These are phyloP conservation scores for Euphorbia schlechtendalii DNA, from an alignment of 441 rosid species.

Conservation along the genomic window DNA sequence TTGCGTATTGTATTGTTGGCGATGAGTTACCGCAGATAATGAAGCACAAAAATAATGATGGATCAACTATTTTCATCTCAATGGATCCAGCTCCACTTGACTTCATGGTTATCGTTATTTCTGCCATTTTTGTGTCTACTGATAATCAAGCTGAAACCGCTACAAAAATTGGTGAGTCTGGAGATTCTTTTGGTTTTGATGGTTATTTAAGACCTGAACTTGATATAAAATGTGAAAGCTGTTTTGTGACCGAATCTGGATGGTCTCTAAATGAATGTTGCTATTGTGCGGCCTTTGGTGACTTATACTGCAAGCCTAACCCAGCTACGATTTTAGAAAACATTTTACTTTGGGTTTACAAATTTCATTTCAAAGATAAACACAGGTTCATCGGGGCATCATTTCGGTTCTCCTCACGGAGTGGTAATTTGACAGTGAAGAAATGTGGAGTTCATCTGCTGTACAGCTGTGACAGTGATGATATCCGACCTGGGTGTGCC, in stretches of 20 bases:
- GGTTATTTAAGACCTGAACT: too few relatives aligned
- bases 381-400: neutral
- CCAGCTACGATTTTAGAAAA: too few relatives aligned
- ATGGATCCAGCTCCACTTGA: neutral
- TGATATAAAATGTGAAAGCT: too few relatives aligned
- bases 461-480: too few relatives aligned
- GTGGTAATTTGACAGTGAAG: neutral
- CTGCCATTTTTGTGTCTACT: neutral
- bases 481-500: too few relatives aligned
- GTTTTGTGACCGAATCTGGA: neutral
- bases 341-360: neutral
- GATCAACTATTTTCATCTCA: neutral
- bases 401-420: neutral
- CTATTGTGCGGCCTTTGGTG: too few relatives aligned
- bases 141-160: neutral
- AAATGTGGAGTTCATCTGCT: slow-evolving; percentile 10
- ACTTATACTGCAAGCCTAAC: too few relatives aligned
- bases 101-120: neutral
- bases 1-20: neutral
- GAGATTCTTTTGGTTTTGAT: too few relatives aligned
- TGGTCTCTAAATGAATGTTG: too few relatives aligned
- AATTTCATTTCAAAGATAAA: neutral
- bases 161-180: too few relatives aligned
- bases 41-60: neutral
- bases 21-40: neutral